phyloP scores from a whole-genome alignment of 352 stramenopile species.

The Globisporangium iwayamae region DNA sequence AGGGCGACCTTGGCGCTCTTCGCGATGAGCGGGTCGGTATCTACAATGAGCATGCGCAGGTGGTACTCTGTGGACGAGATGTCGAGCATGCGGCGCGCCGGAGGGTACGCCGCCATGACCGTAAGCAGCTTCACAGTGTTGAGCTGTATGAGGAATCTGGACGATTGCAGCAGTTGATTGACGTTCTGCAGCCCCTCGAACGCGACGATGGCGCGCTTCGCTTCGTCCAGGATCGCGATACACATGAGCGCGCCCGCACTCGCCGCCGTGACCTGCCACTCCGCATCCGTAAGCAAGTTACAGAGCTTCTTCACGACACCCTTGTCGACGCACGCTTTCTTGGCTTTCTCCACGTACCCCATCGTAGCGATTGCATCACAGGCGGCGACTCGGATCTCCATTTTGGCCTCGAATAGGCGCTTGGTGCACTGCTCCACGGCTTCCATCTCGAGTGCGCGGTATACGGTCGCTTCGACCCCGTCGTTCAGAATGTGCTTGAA shows the following conservation, averaged over 20 bases:
- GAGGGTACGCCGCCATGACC: constrained; percentile 53
- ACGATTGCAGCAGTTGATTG: constrained; percentile 62
- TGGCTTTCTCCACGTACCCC: constrained; percentile 56
- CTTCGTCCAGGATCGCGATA: constrained; percentile 59
- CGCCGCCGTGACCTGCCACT: constrained; percentile 50
- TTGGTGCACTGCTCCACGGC: constrained; percentile 37
- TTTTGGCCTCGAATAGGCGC: constrained; percentile 36
- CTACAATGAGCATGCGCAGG: constrained; percentile 35
- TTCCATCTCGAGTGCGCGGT: constrained; percentile 53
- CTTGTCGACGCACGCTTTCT: constrained; percentile 48
- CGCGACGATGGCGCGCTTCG: constrained; percentile 60
- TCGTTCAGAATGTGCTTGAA: constrained; percentile 72
- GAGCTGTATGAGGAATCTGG: constrained; percentile 53
- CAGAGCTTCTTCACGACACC: constrained; percentile 56
- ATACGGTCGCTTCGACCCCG: constrained; percentile 40
- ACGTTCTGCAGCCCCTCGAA: constrained; percentile 40
- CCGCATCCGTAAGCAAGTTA: constrained; percentile 43
- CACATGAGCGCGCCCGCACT: constrained; percentile 63
- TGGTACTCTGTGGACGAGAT: constrained; percentile 48
- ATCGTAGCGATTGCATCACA: constrained; percentile 54
- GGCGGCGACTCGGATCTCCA: constrained; percentile 40
- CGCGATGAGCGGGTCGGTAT: constrained; percentile 43
- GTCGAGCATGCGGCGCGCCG: constrained; percentile 44
- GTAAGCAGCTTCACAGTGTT: constrained; percentile 65
- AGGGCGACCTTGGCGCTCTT: constrained; percentile 56